Conservation (phyloP, 2,329 filamentous ascomycete genomes). For the Cryphonectria nitschkei region DNA sequence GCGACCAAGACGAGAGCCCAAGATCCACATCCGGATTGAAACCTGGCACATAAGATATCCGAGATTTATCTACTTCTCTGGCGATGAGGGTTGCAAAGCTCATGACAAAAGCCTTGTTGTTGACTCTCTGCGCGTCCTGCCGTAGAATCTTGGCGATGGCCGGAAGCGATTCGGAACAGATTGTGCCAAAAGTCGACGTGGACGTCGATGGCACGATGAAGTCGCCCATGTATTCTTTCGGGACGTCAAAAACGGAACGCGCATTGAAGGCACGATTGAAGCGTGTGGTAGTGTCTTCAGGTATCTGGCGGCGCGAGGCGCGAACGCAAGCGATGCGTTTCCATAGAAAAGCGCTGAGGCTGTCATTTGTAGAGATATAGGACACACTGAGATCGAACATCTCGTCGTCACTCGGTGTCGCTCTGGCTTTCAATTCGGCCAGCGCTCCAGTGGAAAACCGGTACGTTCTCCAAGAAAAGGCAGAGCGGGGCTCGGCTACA, state of each 20-base stretch:
- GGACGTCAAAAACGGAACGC: constrained; percentile 33
- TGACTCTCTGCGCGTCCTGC: constrained; percentile 32
- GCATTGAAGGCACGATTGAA: constrained; percentile 37
- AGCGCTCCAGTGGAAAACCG: background rate
- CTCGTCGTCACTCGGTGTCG: background rate
- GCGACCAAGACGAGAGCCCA: constrained; percentile 22
- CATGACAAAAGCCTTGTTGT: constrained; percentile 34
- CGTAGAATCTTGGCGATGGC: constrained; percentile 27
- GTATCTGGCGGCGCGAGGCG: constrained; percentile 15
- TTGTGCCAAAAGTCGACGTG: constrained; percentile 31
- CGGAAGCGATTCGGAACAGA: background rate
- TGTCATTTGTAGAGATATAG: constrained; percentile 38
- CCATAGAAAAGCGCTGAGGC: constrained; percentile 41
- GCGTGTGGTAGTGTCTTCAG: constrained; percentile 28
- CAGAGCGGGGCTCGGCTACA: background rate
- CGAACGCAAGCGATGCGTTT: constrained; percentile 34
- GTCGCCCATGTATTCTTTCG: constrained; percentile 37
- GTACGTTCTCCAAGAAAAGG: background rate
- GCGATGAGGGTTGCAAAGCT: constrained; percentile 39
- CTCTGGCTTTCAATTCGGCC: background rate
- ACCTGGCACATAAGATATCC: constrained; percentile 33
- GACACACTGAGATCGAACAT: constrained; percentile 28
- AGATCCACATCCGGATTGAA: constrained; percentile 29
- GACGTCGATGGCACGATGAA: constrained; percentile 32
- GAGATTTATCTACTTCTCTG: constrained; percentile 34